Base-by-base conservation (phyloP, 2,329 filamentous ascomycete genomes). In the Clarireedia sp. region DNA sequence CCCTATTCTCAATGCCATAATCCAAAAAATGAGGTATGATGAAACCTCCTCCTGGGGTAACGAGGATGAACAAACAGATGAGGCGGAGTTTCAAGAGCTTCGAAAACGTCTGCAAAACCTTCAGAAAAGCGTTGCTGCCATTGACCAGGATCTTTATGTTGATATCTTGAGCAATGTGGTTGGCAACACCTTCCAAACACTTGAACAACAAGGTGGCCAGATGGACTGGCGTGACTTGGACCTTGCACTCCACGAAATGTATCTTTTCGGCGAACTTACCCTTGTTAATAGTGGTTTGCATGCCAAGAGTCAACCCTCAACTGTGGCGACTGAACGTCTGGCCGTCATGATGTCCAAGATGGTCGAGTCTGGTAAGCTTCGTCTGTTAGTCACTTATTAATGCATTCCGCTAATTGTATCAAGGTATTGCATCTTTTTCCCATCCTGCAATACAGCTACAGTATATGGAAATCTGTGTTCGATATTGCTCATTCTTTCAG, bases 381-480 rank as follows among this genome's bases (percentile, higher is more conserved):
- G n/a, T 62, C 19, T 19, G 16, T 21, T 16, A 10, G n/a, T 29
- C 29, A 17, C 7, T 54, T 51, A 38, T 49, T 57, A 47, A 44
- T 55, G 57, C 23, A 53, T 50, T 57, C 29, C 54, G 50, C 64
- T 70, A 65, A 72, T 54, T 45, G 38, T 40, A 40, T n/a, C 40
- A 62, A 91, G 90, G 89, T 63, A 87, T 96, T 62, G 86, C 89
- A 57, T 86, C 80, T 44, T 95, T 92, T 70, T 83, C 86, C 16
- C 94, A 97, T 68, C 92, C 94, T 1, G 90, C 91, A 16, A 91
- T 96, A 51, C 83, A 96, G 60, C 78, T 99, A 21, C 90, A 96
- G 72, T 99, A 95, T 68, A 96, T 99, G 91, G 94, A 99, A 70
- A 95, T 96, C 37, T 96, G 91, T 70, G 91, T 96, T 54, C 86